phyloP scores from a whole-genome alignment of 2,329 filamentous ascomycete genomes.

The Nannizzia gypsea region DNA sequence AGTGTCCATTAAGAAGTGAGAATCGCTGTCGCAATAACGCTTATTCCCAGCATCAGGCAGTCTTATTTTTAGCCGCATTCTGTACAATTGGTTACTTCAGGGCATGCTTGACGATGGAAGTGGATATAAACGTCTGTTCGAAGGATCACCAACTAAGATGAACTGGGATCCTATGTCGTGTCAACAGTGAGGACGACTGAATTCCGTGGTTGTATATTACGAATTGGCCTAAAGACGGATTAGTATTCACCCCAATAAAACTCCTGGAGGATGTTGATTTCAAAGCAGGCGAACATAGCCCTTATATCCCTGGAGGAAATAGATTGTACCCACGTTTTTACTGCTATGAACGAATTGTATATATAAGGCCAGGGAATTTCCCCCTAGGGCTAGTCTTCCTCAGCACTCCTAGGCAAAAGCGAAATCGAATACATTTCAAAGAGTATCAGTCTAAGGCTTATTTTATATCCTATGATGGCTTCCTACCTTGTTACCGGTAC shows the following conservation, averaged over 20 bases:
- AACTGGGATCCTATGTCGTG: neutral
- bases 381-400: no score
- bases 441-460: neutral
- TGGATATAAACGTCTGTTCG: neutral
- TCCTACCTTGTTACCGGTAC: slow-evolving; percentile 27
- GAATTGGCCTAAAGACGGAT: neutral
- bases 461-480: slow-evolving; percentile 18
- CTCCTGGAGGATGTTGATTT: neutral
- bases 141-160: neutral
- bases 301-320: neutral
- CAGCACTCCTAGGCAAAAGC: no score
- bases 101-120: neutral
- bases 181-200: neutral
- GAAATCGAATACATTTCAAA: no score
- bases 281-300: neutral
- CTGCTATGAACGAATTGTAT: no score
- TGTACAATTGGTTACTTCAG: neutral
- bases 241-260: neutral
- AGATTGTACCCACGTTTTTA: no score
- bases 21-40: neutral
- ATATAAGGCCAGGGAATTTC: no score
- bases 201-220: neutral
- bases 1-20: neutral
- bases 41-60: neutral
- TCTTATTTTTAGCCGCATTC: neutral